Base-by-base conservation (phyloP, 139 green algal genomes). In the Nannochloris sp. region DNA sequence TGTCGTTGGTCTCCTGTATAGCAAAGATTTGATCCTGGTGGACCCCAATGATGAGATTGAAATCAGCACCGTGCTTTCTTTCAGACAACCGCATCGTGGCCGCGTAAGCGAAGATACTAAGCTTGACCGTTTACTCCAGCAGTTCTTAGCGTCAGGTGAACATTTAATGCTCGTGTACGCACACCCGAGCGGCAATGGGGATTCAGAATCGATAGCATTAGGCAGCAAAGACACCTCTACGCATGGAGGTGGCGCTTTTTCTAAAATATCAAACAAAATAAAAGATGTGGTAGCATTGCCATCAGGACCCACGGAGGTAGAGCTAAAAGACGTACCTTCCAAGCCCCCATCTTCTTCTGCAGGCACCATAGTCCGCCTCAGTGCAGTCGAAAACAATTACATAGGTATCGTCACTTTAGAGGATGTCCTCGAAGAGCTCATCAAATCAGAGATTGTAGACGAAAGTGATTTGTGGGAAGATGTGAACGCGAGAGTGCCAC, bases 11-110 rank as follows among this genome's bases (percentile, higher is more conserved):
- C 70, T 91, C 15, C 60, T 91, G 25, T 87, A 79, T 61, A 70
- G 64, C 2, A 91, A 91, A 65, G 85, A 91, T 62, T 74, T 91
- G 29, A 84, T 91, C 53, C 67, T 90, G 29, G 73, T 90, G 15
- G 81, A 90, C 56, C 79, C 81, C 3, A 76, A 86, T n/a, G 84
- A 90, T 64, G 72, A 84, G 64, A 73, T 88, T 8, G 81, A 90
- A 59, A 38, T 90, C 3, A 30, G 63, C 24, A 71, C 84, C 5
- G 67, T 90, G 15, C 39, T 88, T 9, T 71, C 74, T 0, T 86
- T 90, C 68, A 71, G 72, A 62, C 37, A 45, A 12, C 27, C 14
- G 54, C 54, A 60, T 60, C 29, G 54, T 42, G 54, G 54, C 14
- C 54, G 39, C 12, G 57, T 90, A 2, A 31, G 25, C 9, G 81